Evolutionary conservation across 2,329 filamentous ascomycete species (phyloP).

Genomic region (Aspergillus felis): DNA sequence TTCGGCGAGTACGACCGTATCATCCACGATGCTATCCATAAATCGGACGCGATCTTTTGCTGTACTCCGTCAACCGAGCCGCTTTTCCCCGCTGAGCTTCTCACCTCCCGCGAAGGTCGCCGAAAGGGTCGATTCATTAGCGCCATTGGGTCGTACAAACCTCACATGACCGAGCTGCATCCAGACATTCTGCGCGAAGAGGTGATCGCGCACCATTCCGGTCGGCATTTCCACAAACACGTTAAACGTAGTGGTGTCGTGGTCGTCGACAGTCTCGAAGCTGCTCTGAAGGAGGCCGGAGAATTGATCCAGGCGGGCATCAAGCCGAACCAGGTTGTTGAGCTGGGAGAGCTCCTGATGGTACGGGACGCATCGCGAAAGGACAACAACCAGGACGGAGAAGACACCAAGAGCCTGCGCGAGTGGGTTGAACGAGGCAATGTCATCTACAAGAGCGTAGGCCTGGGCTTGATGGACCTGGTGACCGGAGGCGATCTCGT

Average conservation of each 20-base stretch:
- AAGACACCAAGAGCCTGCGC: slow-evolving; percentile 43
- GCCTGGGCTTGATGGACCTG: slow-evolving; percentile 65
- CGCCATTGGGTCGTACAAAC: slow-evolving; percentile 52
- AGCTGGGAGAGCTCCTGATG: slow-evolving; percentile 77
- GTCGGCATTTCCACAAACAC: slow-evolving; percentile 49
- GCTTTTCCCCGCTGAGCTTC: slow-evolving; percentile 68
- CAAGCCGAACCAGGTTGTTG: slow-evolving; percentile 71
- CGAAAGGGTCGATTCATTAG: slow-evolving; percentile 43
- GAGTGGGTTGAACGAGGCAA: slow-evolving; percentile 62
- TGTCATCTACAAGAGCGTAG: slow-evolving; percentile 67
- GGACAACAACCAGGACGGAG: slow-evolving; percentile 30
- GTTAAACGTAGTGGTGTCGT: slow-evolving; percentile 57
- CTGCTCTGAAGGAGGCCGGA: slow-evolving; percentile 76
- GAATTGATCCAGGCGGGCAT: slow-evolving; percentile 79
- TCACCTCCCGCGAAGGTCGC: slow-evolving; percentile 58
- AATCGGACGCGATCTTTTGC: slow-evolving; percentile 79
- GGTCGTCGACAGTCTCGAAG: slow-evolving; percentile 67
- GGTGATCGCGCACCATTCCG: slow-evolving; percentile 43
- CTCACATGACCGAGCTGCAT: slow-evolving; percentile 78
- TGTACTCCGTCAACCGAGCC: slow-evolving; percentile 73
- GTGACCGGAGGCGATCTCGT: slow-evolving; percentile 59
- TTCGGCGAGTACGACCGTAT: slow-evolving; percentile 68
- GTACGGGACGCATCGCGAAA: slow-evolving; percentile 50
- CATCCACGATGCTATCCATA: slow-evolving; percentile 63
- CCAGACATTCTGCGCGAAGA: slow-evolving; percentile 68